phyloP scores from a whole-genome alignment of 768 basidiomycete genomes.

The Butyriboletus loyo region DNA sequence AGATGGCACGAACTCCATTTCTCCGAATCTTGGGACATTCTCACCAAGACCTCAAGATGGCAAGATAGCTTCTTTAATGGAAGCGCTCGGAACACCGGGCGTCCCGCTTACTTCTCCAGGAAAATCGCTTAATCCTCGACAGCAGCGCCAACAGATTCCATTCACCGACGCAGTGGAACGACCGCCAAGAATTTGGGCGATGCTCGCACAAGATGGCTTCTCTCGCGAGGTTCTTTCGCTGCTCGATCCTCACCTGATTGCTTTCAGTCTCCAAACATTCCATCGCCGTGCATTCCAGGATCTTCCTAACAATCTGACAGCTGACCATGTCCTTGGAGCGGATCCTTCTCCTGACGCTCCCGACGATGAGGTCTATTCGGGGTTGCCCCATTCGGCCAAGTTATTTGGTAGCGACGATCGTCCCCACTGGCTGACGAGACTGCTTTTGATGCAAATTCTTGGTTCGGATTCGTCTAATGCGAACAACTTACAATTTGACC shows the following conservation, averaged over 20 bases:
- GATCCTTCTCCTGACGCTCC: slow-evolving; percentile 19
- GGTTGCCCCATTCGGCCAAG: slow-evolving; percentile 23
- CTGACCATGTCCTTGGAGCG: slow-evolving; percentile 38
- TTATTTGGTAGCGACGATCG: slow-evolving; percentile 68
- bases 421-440: slow-evolving; percentile 80
- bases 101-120: slow-evolving; percentile 18
- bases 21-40: slow-evolving; percentile 48
- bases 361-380: slow-evolving; percentile 4
- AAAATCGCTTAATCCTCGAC: slow-evolving; percentile 24
- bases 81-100: slow-evolving; percentile 36
- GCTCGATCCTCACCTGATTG: slow-evolving; percentile 60
- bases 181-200: slow-evolving; percentile 43
- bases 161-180: slow-evolving; percentile 23
- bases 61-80: slow-evolving; percentile 43
- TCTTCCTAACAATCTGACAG: slow-evolving; percentile 53
- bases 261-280: slow-evolving; percentile 60
- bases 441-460: slow-evolving; percentile 68
- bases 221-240: slow-evolving; percentile 62
- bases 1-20: slow-evolving; percentile 18
- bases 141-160: slow-evolving; percentile 21
- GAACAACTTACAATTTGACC: slow-evolving; percentile 27
- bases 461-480: slow-evolving; percentile 50
- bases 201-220: slow-evolving; percentile 62
- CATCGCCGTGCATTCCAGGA: slow-evolving; percentile 53
- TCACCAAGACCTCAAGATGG: slow-evolving; percentile 51